Base-by-base conservation (phyloP, 768 basidiomycete genomes). In the Russula compacta region DNA sequence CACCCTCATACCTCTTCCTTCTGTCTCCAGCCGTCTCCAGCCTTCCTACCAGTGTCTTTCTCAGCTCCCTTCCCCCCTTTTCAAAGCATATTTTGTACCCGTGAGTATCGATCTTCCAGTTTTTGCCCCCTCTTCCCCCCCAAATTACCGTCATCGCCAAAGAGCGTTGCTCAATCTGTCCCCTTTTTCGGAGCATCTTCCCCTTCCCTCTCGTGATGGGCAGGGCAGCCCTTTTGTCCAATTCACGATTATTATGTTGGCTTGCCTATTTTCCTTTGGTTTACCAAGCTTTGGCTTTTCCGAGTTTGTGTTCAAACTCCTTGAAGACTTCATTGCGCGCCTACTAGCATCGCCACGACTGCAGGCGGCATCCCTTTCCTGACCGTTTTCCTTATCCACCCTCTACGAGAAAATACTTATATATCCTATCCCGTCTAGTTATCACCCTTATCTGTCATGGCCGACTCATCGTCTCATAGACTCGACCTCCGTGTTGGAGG, bases 401-500 rank as follows among this genome's bases (percentile, higher is more conserved):
- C 2, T 17, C 21, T 43, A 24, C 19, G 40, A 40, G 55, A 65
- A 65, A 21, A 59, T 21, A 11, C 61, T 59, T 47, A 58, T 42
- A 24, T 32, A 52, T 33, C 4, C 1, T 3, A 47, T 14, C 32
- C 35, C 6, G 59, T 59, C 4, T 61, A 65, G 65, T 63, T 42
- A 60, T 64, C 67, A 48, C 44, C 17, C 48, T 17, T 11, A 53
- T 53, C 67, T 46, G 61, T 54, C 67, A 92, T 90, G 91, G 82
- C 89, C 75, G 90, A 93, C 71, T 79, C 78, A 46, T 77, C 86
- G 50, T 72, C 77, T 35, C 80, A 78, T 80, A 83, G 87, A 78
- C 81, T 92, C 63, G 90, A 93, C 77, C 85, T 92, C 67, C 82
- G 90, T 67, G 90, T 93, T 49, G 91, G 91, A 69, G 92, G 91